phyloP scores from a whole-genome alignment of 148 eudicot genomes.

The Salicornia ramosissima region DNA sequence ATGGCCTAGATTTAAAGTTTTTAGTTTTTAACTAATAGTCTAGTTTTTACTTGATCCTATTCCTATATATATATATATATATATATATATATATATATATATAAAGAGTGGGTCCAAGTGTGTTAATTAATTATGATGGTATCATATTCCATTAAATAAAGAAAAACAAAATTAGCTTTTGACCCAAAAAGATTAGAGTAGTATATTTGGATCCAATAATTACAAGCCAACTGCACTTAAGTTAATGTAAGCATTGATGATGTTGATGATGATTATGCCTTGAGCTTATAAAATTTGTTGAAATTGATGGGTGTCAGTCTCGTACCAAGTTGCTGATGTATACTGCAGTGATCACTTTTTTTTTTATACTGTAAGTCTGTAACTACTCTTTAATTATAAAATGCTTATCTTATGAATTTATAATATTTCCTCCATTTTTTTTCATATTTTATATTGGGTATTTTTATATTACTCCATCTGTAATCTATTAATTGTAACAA shows the following conservation, averaged over 20 bases:
- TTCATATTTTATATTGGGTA: too few species aligned
- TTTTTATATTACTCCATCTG: too few species aligned
- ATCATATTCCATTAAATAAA: constrained; percentile 21
- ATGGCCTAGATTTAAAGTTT: too few species aligned
- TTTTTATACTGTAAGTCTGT: too few species aligned
- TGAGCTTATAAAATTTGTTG: constrained; percentile 18
- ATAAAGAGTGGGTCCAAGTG: constrained; percentile 9
- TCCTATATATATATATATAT: too few species aligned
- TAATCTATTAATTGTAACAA: too few species aligned
- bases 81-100: neutral
- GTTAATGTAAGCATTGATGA: constrained; percentile 15
- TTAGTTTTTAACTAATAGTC: too few species aligned
- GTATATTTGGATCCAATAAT: constrained; percentile 23
- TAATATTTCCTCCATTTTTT: too few species aligned
- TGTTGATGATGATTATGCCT: constrained; percentile 14
- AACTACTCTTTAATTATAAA: too few species aligned
- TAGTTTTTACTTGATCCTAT: too few species aligned
- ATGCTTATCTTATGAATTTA: too few species aligned
- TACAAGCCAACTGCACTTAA: constrained; percentile 10
- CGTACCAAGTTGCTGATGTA: constrained; percentile 16
- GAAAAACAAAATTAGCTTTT: constrained; percentile 9
- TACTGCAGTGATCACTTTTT: neutral
- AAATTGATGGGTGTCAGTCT: constrained; percentile 26
- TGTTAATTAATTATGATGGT: constrained; percentile 18
- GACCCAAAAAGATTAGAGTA: constrained; percentile 6